Percentiles rank a stretch among this genome's conserved stretches.
phyloP scores from a whole-genome alignment of 2,329 filamentous ascomycete species.

The Alternaria conjuncta region DNA sequence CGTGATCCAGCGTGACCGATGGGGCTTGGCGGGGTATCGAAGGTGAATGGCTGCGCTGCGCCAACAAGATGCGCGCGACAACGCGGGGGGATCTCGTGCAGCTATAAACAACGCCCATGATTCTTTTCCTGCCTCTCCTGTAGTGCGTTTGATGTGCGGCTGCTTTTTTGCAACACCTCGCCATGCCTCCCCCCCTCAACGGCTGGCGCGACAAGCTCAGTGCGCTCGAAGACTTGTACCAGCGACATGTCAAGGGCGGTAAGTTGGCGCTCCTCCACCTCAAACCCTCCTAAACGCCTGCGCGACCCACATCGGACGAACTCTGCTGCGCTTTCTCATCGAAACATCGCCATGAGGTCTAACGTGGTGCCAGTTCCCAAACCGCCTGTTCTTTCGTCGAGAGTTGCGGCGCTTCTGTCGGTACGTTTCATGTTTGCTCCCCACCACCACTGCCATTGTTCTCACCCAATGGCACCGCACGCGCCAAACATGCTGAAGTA shows the following conservation, averaged over 20 bases:
- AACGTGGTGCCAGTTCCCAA: constrained; percentile 44
- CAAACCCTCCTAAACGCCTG: constrained; percentile 31
- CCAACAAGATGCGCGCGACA: neutral
- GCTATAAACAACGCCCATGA: constrained; percentile 11
- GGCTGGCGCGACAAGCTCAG: constrained; percentile 43
- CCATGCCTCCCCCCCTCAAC: constrained; percentile 45
- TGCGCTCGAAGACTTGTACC: constrained; percentile 36
- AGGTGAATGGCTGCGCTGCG: neutral
- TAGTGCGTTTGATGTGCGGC: constrained; percentile 19
- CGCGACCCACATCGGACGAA: constrained; percentile 29
- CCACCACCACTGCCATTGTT: constrained; percentile 23
- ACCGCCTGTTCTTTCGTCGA: constrained; percentile 45
- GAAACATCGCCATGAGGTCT: constrained; percentile 31
- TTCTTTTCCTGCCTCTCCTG: neutral
- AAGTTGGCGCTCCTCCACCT: constrained; percentile 31
- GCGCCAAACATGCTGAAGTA: constrained; percentile 15
- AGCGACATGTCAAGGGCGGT: constrained; percentile 46
- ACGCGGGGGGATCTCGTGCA: constrained; percentile 1
- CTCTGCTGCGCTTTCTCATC: constrained; percentile 18
- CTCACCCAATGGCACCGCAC: constrained; percentile 33
- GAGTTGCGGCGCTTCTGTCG: constrained; percentile 45
- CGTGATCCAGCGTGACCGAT: constrained; percentile 3
- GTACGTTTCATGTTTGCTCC: constrained; percentile 44
- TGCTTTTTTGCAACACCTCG: constrained; percentile 19
- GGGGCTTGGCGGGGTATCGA: constrained; percentile 2